Conservation (phyloP, 2,329 filamentous ascomycete genomes). For the Cryphonectria carpinicola region DNA sequence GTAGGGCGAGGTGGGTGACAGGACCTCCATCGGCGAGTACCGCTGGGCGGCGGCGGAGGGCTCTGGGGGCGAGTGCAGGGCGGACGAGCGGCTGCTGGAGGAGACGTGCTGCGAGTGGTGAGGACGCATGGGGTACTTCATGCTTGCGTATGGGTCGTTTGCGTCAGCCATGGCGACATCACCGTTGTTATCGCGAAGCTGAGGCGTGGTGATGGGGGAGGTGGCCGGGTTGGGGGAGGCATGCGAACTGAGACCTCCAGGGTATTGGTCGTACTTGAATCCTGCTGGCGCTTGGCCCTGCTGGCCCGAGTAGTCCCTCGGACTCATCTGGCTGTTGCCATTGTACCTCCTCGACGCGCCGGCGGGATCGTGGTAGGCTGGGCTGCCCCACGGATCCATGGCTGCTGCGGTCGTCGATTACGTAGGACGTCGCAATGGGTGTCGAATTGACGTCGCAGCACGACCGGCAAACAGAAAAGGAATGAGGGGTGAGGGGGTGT, state of each 20-base stretch:
- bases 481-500: not conserved
- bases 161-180: constrained; percentile 87
- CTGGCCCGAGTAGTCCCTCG: constrained; percentile 32
- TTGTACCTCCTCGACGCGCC: constrained; percentile 68
- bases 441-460: constrained; percentile 23
- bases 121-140: constrained; percentile 83
- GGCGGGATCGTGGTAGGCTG: constrained; percentile 67
- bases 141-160: constrained; percentile 78
- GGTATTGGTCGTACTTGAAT: constrained; percentile 72
- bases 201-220: constrained; percentile 61
- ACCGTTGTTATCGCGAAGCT: constrained; percentile 71
- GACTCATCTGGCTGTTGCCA: constrained; percentile 44
- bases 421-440: constrained; percentile 26
- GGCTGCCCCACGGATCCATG: constrained; percentile 63
- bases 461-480: not conserved
- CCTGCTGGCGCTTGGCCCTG: constrained; percentile 52
- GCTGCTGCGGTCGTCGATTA: constrained; percentile 34
- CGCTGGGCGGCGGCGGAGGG: constrained; percentile 83
- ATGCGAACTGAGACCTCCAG: constrained; percentile 47
- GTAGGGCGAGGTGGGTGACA: constrained; percentile 82
- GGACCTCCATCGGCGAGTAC: constrained; percentile 93
- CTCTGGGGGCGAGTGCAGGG: constrained; percentile 74
- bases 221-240: constrained; percentile 52
- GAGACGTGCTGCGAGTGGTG: constrained; percentile 76
- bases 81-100: constrained; percentile 50